Evolutionary conservation across 805 yeast genomes (phyloP), one percentile per base, ranked within the genome.

Genomic region (Barnettozyma populi): DNA sequence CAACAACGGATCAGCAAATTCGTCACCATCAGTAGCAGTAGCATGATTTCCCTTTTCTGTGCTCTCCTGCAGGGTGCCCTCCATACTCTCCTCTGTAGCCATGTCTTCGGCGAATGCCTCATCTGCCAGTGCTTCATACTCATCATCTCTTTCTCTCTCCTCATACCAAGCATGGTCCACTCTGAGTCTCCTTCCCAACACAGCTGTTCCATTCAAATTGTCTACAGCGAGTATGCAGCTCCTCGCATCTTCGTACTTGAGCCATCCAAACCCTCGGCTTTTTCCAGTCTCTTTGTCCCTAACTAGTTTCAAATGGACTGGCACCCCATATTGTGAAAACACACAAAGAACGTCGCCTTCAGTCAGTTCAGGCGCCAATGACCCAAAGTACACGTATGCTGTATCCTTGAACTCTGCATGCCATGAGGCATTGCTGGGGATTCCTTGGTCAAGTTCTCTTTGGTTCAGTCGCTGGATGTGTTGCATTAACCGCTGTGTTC

Each of bases 281-380:
- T 75, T 75, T 2, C 89, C 88, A 0, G 84, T 74, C 3, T 72
- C 76, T 48, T 70, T 71, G 58, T 88, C 92, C 49, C 92, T 74
- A 23, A 79, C 75, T 44, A 90, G 68, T 44, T 82, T 79, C 32
- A 92, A 61, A 55, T 85, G 86, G 0, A 85, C 84, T 0, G 97
- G 97, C 18, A 82, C 75, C 0, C 98, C 98, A 64, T 78, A 92
- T 60, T 92, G 97, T 2, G 96, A 85, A 62, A 92, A 92, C 29
- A 90, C 78, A 0, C 80, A 75, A 7, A 90, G 58, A 0, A 92
- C 64, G 61, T 92, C 97, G 42, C 81, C 80, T 60, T 89, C 96
- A 8, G 79, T 79, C 24, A 89, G 62, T 29, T 78, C 78, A 14
- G 59, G 66, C 9, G 89, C 82, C 10, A 92, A 63, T 4, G 83